Conservation (phyloP, 2,329 filamentous ascomycete species). For the Fragosphaeria purpurea region DNA sequence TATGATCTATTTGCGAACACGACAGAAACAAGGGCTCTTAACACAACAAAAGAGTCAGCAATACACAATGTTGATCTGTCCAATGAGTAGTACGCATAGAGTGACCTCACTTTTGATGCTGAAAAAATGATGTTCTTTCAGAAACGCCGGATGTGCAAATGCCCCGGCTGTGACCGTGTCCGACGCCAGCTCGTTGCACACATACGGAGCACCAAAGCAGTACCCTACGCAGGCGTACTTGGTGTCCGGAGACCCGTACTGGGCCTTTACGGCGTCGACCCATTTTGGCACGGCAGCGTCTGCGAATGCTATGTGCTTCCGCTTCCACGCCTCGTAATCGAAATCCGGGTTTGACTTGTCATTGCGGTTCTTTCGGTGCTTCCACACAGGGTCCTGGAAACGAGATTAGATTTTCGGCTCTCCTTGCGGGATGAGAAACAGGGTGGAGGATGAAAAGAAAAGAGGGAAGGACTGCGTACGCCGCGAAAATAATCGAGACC, state of each 20-base stretch:
- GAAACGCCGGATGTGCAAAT: conserved; percentile 38
- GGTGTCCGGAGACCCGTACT: conserved; percentile 23
- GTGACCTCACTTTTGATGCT: conserved; percentile 23
- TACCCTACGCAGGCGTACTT: conserved; percentile 31
- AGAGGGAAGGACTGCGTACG: background rate
- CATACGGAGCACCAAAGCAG: conserved; percentile 32
- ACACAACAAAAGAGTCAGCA: background rate
- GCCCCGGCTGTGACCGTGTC: conserved; percentile 30
- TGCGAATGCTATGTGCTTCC: conserved; percentile 32
- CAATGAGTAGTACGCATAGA: background rate
- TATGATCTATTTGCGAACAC: conserved; percentile 33
- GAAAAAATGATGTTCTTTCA: conserved; percentile 35
- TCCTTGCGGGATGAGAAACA: background rate
- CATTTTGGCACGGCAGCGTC: conserved; percentile 31
- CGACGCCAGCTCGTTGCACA: conserved; percentile 28
- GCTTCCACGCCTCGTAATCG: conserved; percentile 36
- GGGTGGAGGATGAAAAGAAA: background rate
- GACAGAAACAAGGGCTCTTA: conserved; percentile 32
- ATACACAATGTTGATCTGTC: too few relatives aligned
- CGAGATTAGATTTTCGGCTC: background rate
- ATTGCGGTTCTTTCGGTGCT: conserved; percentile 6
- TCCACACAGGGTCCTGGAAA: conserved; percentile 20
- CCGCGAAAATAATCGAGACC: background rate
- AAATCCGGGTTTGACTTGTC: conserved; percentile 20
- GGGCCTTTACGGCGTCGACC: conserved; percentile 25